These are phyloP conservation scores for bread wheat (Triticum aestivum) DNA, from an alignment of 176 grass and related monocot species.

Conservation along the genomic window DNA sequence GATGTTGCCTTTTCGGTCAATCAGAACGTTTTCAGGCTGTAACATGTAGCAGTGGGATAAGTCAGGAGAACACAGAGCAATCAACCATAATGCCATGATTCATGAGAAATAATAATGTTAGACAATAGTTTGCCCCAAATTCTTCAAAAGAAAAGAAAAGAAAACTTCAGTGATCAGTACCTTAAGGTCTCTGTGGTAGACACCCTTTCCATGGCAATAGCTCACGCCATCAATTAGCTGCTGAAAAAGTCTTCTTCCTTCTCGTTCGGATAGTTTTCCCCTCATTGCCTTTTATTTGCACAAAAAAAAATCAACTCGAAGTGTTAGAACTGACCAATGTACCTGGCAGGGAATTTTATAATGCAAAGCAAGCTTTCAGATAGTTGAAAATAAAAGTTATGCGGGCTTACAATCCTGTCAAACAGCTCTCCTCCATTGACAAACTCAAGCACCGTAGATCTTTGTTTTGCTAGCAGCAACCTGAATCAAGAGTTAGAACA, in stretches of 20 bases:
- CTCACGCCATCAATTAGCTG: constrained; percentile 81
- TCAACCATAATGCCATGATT: too few species aligned
- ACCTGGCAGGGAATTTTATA: not conserved
- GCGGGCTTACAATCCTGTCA: constrained; percentile 70
- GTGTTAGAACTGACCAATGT: not conserved
- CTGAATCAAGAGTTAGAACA: constrained; percentile 31
- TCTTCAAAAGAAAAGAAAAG: not conserved
- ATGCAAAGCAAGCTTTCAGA: not conserved
- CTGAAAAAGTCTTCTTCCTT: constrained; percentile 77
- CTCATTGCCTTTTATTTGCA: constrained; percentile 52
- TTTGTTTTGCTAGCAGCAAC: constrained; percentile 88
- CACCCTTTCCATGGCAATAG: constrained; percentile 87
- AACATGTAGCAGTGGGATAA: constrained; percentile 12
- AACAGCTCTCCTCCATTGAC: constrained; percentile 83
- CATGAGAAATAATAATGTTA: not conserved
- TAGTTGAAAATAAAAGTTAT: not conserved
- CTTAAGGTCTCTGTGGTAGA: constrained; percentile 92
- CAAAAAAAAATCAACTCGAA: not conserved
- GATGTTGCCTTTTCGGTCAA: constrained; percentile 71
- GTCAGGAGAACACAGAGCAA: not conserved
- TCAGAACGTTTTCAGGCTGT: constrained; percentile 88
- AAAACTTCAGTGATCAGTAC: constrained; percentile 22
- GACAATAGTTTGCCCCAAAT: fast-evolving
- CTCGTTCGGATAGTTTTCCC: constrained; percentile 62
- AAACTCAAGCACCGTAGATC: constrained; percentile 88